Evolutionary conservation across 495 filamentous ascomycete genomes (phyloP).

Genomic region (Parachaetomium inaequale): DNA sequence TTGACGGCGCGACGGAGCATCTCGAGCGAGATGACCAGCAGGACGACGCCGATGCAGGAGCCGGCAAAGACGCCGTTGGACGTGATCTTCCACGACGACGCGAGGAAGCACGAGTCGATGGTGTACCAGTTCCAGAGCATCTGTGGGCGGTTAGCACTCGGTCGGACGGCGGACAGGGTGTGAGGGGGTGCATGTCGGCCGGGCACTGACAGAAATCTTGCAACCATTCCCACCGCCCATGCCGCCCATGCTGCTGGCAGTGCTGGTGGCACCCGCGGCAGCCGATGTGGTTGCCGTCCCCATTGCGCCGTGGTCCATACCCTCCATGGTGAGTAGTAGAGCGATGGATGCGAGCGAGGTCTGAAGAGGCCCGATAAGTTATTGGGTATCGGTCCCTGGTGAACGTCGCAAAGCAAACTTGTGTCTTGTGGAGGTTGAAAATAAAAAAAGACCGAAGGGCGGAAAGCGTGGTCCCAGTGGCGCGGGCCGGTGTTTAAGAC

Average conservation of each 20-base stretch:
- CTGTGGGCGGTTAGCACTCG: slow-evolving; percentile 1
- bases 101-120: slow-evolving; percentile 67
- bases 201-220: slow-evolving; percentile 19
- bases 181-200: background rate
- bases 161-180: no score
- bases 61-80: slow-evolving; percentile 61
- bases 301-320: slow-evolving; percentile 9
- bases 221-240: slow-evolving; percentile 16
- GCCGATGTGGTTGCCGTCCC: background rate
- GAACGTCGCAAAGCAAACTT: no score
- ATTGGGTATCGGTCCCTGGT: no score
- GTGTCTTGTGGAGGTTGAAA: no score
- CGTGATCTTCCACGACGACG: slow-evolving; percentile 60
- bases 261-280: background rate
- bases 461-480: background rate
- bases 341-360: background rate
- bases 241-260: slow-evolving; percentile 5
- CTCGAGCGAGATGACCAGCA: slow-evolving; percentile 61
- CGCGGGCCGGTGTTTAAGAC: background rate
- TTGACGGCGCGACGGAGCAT: slow-evolving; percentile 55
- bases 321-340: slow-evolving; percentile 1
- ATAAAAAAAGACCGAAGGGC: background rate
- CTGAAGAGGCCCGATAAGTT: no score
- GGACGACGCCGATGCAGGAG: slow-evolving; percentile 65
- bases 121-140: slow-evolving; percentile 82